Conservation (phyloP, 2,329 filamentous ascomycete genomes). For the Hypoxylon sp. region DNA sequence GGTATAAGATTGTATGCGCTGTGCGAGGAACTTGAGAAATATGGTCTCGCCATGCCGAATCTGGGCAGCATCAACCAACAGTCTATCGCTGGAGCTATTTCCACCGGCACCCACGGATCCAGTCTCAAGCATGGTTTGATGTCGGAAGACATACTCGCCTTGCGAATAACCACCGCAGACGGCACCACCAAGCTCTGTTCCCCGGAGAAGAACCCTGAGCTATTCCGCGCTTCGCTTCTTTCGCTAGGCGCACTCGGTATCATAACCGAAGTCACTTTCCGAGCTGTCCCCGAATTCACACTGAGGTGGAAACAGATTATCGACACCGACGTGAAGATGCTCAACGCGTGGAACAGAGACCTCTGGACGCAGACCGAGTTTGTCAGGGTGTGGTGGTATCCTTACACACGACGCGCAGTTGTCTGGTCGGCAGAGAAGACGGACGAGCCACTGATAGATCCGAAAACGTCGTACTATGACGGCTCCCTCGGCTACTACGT, state of each 20-base stretch:
- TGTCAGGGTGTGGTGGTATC: slow-evolving; percentile 97
- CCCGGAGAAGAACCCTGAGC: slow-evolving; percentile 74
- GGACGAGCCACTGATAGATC: slow-evolving; percentile 67
- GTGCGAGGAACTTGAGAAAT: slow-evolving; percentile 76
- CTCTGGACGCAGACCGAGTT: slow-evolving; percentile 91
- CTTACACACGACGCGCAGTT: slow-evolving; percentile 87
- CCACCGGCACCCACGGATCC: slow-evolving; percentile 93
- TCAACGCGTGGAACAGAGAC: slow-evolving; percentile 76
- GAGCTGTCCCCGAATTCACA: slow-evolving; percentile 83
- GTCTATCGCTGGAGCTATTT: slow-evolving; percentile 90
- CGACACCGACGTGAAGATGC: slow-evolving; percentile 74
- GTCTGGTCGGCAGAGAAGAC: slow-evolving; percentile 91
- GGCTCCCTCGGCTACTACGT: slow-evolving; percentile 84
- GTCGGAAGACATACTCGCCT: slow-evolving; percentile 78
- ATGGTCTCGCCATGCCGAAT: slow-evolving; percentile 88
- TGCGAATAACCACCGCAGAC: slow-evolving; percentile 86
- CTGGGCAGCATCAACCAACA: slow-evolving; percentile 96
- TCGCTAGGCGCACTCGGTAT: slow-evolving; percentile 92
- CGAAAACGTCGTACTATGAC: slow-evolving; percentile 82
- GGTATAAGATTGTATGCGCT: slow-evolving; percentile 85
- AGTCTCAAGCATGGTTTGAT: slow-evolving; percentile 86
- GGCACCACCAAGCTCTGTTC: slow-evolving; percentile 79
- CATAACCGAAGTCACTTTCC: slow-evolving; percentile 88
- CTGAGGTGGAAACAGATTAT: slow-evolving; percentile 88
- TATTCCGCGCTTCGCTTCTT: slow-evolving; percentile 89